phyloP scores from a whole-genome alignment of 345 rosid species.

The Citrus unshiu region DNA sequence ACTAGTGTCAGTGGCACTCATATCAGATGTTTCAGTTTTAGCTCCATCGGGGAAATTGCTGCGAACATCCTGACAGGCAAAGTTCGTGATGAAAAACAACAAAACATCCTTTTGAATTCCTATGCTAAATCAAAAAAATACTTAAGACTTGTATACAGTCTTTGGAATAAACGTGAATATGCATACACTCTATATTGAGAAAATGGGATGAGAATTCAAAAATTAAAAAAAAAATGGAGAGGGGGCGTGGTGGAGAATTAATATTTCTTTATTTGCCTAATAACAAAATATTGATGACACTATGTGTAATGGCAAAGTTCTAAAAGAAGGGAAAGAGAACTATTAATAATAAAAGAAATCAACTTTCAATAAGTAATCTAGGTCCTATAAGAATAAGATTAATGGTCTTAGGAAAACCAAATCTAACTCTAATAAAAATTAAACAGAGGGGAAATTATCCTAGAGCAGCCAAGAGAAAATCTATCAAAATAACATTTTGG shows the following conservation, averaged over 20 bases:
- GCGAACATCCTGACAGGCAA: slow-evolving; percentile 31
- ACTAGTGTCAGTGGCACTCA: slow-evolving; percentile 11
- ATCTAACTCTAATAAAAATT: not conserved
- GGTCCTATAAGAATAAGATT: not conserved
- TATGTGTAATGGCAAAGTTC: not conserved
- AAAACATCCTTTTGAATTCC: not conserved
- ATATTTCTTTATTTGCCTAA: not conserved
- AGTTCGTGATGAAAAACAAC: not conserved
- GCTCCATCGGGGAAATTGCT: slow-evolving; percentile 21
- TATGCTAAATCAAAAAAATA: not conserved
- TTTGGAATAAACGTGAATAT: too few species aligned
- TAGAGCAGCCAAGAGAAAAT: not conserved
- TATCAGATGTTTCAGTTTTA: slow-evolving; percentile 25
- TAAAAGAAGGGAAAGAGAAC: not conserved
- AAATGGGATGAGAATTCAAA: not conserved
- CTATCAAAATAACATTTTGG: not conserved
- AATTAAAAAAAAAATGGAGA: not conserved
- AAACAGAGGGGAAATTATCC: not conserved
- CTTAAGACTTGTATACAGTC: not conserved
- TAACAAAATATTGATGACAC: not conserved
- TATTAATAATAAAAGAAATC: not conserved
- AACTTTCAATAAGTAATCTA: not conserved
- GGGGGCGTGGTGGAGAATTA: not conserved
- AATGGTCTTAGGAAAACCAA: not conserved
- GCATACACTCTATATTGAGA: not conserved